Evolutionary conservation across 805 yeast species (phyloP), one percentile per base, ranked within the genome.

Genomic region (Hanseniaspora valbyensis): DNA sequence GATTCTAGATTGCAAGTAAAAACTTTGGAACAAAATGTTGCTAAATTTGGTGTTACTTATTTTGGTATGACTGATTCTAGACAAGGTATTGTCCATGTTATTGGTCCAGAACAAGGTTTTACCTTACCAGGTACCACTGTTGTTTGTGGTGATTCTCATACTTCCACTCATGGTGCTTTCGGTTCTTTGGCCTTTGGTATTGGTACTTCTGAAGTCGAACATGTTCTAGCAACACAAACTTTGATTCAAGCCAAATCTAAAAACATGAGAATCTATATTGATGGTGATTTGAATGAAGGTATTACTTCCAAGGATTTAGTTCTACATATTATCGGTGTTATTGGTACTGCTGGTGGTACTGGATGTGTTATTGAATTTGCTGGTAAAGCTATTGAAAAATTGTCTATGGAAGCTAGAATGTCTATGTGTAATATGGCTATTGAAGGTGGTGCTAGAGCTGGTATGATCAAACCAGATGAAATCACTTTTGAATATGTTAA

Each of bases 271-370:
- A 81, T 92, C 58, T 67, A 73, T 54, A 84, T 92, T 24, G 79
- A 81, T 53, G 98, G 98, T 56, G 83, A 83, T 58, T 76, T 92
- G 58, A 69, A 73, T 34, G 83, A 84, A 36, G 97, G 96, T 49
- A 82, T 92, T 67, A 90, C 98, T 18, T 92, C 97, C 42, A 92
- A 92, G 74, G 98, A 92, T 70, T 73, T 92, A 59, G 81, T 92
- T 57, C 75, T 92, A 54, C 97, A 92, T 66, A 92, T 92, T 40
- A 92, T 92, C 62, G 96, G 96, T 59, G 80, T 81, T 48, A 92
- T 92, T 63, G 98, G 98, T 70, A 92, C 98, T 57, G 98, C 98
- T 54, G 98, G 98, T 69, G 98, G 98, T 71, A 92, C 97, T 53
- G 98, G 98, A 49, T 73, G 80, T 61, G 98, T 92, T 53, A 85